These are phyloP conservation scores for Ilyonectria sp. DNA, from an alignment of 2,329 filamentous ascomycete species.

Conservation along the genomic window DNA sequence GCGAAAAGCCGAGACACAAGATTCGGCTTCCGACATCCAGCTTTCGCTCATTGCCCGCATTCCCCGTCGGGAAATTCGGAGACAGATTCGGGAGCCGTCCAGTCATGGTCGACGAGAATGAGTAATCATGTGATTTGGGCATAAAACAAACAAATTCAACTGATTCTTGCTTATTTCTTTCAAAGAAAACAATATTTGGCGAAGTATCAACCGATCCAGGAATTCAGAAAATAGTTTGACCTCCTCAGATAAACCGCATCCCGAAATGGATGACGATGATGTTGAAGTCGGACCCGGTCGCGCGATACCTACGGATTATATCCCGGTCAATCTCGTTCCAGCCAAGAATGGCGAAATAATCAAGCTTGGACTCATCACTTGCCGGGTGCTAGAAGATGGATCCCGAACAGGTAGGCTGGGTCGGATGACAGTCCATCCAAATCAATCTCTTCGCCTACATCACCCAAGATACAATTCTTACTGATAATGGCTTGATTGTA, in stretches of 20 bases:
- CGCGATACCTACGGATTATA: slow-evolving; percentile 23
- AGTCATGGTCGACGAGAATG: too few relatives aligned
- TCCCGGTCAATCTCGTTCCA: slow-evolving; percentile 29
- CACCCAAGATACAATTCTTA: neutral
- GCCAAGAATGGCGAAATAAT: slow-evolving; percentile 26
- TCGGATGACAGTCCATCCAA: neutral
- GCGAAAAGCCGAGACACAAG: neutral
- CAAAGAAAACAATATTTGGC: too few relatives aligned
- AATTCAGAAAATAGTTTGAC: neutral
- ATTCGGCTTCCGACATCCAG: neutral
- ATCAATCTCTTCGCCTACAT: neutral
- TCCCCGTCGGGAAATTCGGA: neutral
- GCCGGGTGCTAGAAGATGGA: slow-evolving; percentile 28
- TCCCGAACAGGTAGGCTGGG: slow-evolving; percentile 21
- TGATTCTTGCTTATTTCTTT: too few relatives aligned
- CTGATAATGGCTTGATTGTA: neutral
- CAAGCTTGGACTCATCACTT: slow-evolving; percentile 29
- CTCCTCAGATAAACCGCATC: neutral
- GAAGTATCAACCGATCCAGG: neutral
- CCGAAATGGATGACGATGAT: slow-evolving; percentile 23
- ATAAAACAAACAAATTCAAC: too few relatives aligned
- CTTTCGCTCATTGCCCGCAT: neutral
- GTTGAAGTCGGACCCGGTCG: slow-evolving; percentile 29
- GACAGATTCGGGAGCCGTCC: neutral
- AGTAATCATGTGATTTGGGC: too few relatives aligned